Conservation (phyloP, 1,284 basidiomycete genomes). For the Cryptococcus maquisensis region DNA sequence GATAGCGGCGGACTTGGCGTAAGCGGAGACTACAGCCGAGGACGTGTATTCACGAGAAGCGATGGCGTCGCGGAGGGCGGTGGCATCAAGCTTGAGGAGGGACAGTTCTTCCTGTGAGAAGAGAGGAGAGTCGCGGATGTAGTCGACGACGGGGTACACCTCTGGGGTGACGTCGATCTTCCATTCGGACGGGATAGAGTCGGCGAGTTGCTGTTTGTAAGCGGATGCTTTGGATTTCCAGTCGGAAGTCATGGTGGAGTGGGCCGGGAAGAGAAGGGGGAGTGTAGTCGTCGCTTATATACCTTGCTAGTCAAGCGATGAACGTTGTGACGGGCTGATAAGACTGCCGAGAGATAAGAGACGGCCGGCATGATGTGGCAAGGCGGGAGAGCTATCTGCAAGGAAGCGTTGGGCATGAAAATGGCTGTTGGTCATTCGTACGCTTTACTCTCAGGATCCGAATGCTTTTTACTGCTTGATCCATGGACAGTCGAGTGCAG, state of each 20-base stretch:
- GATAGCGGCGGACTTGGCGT: conserved; percentile 11
- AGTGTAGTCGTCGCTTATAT: too few species aligned
- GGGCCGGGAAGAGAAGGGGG: too few species aligned
- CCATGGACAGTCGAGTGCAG: too few species aligned
- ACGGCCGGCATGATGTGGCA: too few species aligned
- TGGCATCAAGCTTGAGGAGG: conserved; percentile 31
- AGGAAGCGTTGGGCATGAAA: too few species aligned
- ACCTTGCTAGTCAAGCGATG: too few species aligned
- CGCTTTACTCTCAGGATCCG: too few species aligned
- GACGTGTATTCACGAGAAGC: conserved; percentile 25
- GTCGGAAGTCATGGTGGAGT: not conserved
- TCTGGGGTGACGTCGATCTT: not conserved
- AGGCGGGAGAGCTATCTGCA: too few species aligned
- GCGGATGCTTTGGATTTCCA: not conserved
- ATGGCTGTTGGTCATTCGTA: too few species aligned
- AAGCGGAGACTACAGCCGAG: conserved; percentile 31
- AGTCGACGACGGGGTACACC: not conserved
- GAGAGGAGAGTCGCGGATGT: conserved; percentile 6
- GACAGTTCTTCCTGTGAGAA: conserved; percentile 23
- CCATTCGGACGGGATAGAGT: not conserved
- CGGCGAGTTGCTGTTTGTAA: not conserved
- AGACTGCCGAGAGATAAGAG: too few species aligned
- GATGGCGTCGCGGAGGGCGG: conserved; percentile 34
- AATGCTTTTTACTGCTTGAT: too few species aligned
- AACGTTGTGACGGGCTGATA: too few species aligned